Conservation (phyloP, 176 grass and related monocot species). For the Echinochloa phyllopogon region DNA sequence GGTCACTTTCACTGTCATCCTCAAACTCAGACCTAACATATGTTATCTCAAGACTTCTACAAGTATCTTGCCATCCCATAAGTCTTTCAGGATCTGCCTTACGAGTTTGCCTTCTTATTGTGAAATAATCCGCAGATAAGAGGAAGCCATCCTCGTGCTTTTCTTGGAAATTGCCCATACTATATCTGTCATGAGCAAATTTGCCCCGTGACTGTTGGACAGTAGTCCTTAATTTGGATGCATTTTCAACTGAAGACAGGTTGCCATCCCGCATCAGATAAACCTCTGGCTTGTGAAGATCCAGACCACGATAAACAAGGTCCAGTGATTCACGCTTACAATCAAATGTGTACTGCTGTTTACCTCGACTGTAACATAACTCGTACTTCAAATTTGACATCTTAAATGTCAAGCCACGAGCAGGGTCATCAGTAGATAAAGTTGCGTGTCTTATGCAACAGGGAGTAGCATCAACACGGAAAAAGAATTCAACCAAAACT, state of each 20-base stretch:
- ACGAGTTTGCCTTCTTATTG: slow-evolving; percentile 91
- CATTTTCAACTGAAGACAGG: slow-evolving; percentile 59
- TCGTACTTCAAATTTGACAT: slow-evolving; percentile 99
- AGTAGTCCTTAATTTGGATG: slow-evolving; percentile 43
- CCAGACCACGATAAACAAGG: slow-evolving; percentile 97
- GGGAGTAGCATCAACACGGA: slow-evolving; percentile 92
- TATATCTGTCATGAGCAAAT: slow-evolving; percentile 54
- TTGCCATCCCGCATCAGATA: slow-evolving; percentile 74
- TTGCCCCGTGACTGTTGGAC: slow-evolving; percentile 43
- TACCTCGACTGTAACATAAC: slow-evolving; percentile 94
- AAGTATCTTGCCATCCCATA: slow-evolving; percentile 87
- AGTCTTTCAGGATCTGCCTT: slow-evolving; percentile 88
- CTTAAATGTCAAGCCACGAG: slow-evolving; percentile 91
- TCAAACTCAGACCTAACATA: slow-evolving; percentile 98
- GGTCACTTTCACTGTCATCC: slow-evolving; percentile 96
- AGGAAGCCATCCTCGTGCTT: slow-evolving; percentile 92
- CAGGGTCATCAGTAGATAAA: slow-evolving; percentile 91
- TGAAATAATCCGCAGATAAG: slow-evolving; percentile 92
- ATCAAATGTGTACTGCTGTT: slow-evolving; percentile 96
- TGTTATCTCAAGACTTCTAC: slow-evolving; percentile 90
- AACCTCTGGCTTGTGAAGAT: slow-evolving; percentile 82
- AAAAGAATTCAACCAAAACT: slow-evolving; percentile 97
- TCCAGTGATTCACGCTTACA: slow-evolving; percentile 92
- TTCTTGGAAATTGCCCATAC: slow-evolving; percentile 64
- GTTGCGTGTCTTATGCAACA: slow-evolving; percentile 91